A percentile compares a stretch with the other conserved stretches of the same genome.
phyloP scores from a whole-genome alignment of 257 asterid species.

The Salvia miltiorrhiza region DNA sequence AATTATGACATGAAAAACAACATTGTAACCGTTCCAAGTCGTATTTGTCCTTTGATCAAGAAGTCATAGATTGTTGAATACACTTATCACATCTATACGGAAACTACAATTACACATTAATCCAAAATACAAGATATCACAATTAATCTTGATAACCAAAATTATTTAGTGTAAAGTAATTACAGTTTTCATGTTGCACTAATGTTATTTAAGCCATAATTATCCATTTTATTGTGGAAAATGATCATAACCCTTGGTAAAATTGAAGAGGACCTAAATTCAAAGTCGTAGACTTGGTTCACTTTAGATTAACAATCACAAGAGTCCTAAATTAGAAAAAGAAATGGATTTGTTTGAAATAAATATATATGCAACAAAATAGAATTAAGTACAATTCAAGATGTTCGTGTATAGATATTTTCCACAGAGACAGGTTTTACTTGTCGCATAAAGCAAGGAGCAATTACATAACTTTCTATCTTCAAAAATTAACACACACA shows the following conservation, averaged over 20 bases:
- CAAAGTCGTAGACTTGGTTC: neutral
- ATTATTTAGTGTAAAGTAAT: no score
- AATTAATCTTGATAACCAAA: constrained; percentile 1
- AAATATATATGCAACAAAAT: neutral
- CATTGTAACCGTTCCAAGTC: neutral
- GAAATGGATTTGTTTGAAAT: neutral
- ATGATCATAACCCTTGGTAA: neutral
- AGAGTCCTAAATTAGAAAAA: no score
- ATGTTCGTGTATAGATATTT: no score
- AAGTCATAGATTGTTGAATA: constrained; percentile 1
- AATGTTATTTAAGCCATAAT: neutral
- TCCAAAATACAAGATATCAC: constrained; percentile 4
- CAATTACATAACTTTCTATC: neutral
- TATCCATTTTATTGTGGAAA: neutral
- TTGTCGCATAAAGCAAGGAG: no score
- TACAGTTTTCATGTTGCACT: no score
- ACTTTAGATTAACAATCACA: neutral
- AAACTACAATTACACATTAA: neutral
- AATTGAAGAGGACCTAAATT: neutral
- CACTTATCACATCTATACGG: no score
- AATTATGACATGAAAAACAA: neutral
- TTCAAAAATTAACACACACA: neutral
- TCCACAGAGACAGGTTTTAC: neutral
- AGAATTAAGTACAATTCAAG: neutral
- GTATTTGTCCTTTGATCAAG: neutral